phyloP scores from a whole-genome alignment of 2,329 filamentous ascomycete genomes.

The Fusarium camptoceras region DNA sequence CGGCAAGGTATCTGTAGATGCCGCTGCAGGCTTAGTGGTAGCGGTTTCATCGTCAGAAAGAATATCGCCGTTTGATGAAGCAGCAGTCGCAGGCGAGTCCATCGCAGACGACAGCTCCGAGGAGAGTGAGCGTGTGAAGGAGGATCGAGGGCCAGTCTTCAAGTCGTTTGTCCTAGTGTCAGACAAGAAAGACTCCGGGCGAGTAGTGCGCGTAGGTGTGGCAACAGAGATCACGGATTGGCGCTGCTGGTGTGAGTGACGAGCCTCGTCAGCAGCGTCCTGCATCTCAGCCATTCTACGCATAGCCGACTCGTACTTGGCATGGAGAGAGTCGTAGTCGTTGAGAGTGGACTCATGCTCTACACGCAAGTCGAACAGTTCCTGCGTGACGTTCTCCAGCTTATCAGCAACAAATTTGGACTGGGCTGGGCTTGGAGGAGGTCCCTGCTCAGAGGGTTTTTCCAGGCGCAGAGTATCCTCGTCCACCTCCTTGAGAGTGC shows the following conservation, averaged over 20 bases:
- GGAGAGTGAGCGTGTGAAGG: slow-evolving; percentile 85
- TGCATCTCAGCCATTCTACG: slow-evolving; percentile 85
- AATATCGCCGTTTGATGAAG: slow-evolving; percentile 69
- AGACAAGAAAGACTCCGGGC: slow-evolving; percentile 87
- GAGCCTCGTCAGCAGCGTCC: slow-evolving; percentile 83
- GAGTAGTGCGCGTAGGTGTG: slow-evolving; percentile 62
- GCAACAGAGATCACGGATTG: slow-evolving; percentile 68
- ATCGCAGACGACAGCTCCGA: slow-evolving; percentile 92
- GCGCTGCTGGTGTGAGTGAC: slow-evolving; percentile 68
- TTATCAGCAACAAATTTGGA: slow-evolving; percentile 91
- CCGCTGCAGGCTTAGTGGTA: slow-evolving; percentile 56
- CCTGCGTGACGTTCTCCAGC: slow-evolving; percentile 89
- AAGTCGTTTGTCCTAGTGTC: slow-evolving; percentile 77
- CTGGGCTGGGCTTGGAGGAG: slow-evolving; percentile 79
- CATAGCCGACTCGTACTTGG: slow-evolving; percentile 92
- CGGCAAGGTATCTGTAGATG: slow-evolving; percentile 55
- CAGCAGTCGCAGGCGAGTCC: slow-evolving; percentile 76
- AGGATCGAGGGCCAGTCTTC: slow-evolving; percentile 75
- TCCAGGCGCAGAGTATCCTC: slow-evolving; percentile 39
- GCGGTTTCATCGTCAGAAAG: slow-evolving; percentile 56
- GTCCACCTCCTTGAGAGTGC: slow-evolving; percentile 52
- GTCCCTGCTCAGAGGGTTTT: slow-evolving; percentile 22
- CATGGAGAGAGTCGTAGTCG: slow-evolving; percentile 83
- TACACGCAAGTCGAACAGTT: slow-evolving; percentile 88
- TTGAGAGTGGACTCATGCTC: slow-evolving; percentile 88